phyloP scores from a whole-genome alignment of 192 early-diverging fungal genomes.

The Coemansia interrupta region DNA sequence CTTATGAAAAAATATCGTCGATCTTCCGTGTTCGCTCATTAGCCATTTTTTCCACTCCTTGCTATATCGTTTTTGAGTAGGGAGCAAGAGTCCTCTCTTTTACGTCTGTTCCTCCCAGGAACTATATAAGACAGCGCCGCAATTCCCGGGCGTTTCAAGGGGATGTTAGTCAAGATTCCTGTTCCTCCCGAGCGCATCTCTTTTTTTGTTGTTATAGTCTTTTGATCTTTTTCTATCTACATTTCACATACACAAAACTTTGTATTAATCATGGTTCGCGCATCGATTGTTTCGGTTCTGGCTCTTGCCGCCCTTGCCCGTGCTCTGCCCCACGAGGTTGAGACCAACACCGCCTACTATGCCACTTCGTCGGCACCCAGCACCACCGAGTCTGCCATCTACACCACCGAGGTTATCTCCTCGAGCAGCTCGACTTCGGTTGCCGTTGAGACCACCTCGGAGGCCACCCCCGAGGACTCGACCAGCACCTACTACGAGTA shows the following conservation, averaged over 20 bases:
- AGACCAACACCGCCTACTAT: constrained; percentile 45
- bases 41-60: too few relatives aligned
- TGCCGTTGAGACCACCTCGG: constrained; percentile 12
- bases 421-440: constrained; percentile 1
- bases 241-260: constrained; percentile 7
- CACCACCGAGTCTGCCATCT: not conserved
- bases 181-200: not conserved
- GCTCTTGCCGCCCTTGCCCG: constrained; percentile 41
- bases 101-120: not conserved
- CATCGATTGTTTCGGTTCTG: constrained; percentile 40
- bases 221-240: constrained; percentile 1
- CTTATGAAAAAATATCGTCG: too few relatives aligned
- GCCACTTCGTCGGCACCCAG: constrained; percentile 18
- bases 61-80: too few relatives aligned
- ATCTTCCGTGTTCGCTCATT: too few relatives aligned
- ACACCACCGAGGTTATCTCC: not conserved
- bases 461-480: constrained; percentile 12
- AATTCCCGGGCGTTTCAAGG: too few relatives aligned
- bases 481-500: constrained; percentile 7
- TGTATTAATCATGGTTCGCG: constrained; percentile 31
- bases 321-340: constrained; percentile 36
- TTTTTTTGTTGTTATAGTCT: constrained; percentile 6
- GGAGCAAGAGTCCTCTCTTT: too few relatives aligned
- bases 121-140: not conserved
- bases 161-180: too few relatives aligned